These are phyloP conservation scores for Dactylellina leptospora DNA, from an alignment of 2,329 filamentous ascomycete genomes.

Conservation along the genomic window DNA sequence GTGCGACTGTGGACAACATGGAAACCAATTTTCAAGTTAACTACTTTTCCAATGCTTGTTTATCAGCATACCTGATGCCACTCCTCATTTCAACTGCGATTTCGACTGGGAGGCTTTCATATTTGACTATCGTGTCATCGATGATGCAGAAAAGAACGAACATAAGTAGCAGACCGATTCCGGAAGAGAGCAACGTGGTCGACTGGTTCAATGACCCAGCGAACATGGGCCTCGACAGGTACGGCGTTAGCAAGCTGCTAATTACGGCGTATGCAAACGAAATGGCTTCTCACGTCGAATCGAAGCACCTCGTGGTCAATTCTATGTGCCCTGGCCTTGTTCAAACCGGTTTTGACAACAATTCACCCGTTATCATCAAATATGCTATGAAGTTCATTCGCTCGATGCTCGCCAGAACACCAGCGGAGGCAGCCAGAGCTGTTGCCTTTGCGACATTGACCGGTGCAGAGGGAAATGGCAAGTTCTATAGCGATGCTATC, in stretches of 20 bases:
- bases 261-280: slow-evolving; percentile 57
- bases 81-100: slow-evolving; percentile 60
- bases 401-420: slow-evolving; percentile 41
- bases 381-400: slow-evolving; percentile 44
- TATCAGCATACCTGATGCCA: slow-evolving; percentile 66
- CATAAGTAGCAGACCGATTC: slow-evolving; percentile 1
- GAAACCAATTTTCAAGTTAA: slow-evolving; percentile 69
- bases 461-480: slow-evolving; percentile 56
- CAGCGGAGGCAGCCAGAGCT: slow-evolving; percentile 54
- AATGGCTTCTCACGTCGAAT: slow-evolving; percentile 54
- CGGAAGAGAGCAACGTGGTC: slow-evolving; percentile 31
- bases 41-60: slow-evolving; percentile 66
- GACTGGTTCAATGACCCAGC: slow-evolving; percentile 44
- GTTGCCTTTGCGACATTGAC: slow-evolving; percentile 55
- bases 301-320: slow-evolving; percentile 56
- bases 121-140: slow-evolving; percentile 60
- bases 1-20: slow-evolving; percentile 61
- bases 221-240: slow-evolving; percentile 21
- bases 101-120: slow-evolving; percentile 58
- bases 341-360: slow-evolving; percentile 54
- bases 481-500: slow-evolving; percentile 54
- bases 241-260: slow-evolving; percentile 53
- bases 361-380: slow-evolving; percentile 53
- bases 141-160: slow-evolving; percentile 59
- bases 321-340: slow-evolving; percentile 58